Evolutionary conservation across 352 stramenopile species (phyloP).

Genomic region (Globisporangium viniferum): DNA sequence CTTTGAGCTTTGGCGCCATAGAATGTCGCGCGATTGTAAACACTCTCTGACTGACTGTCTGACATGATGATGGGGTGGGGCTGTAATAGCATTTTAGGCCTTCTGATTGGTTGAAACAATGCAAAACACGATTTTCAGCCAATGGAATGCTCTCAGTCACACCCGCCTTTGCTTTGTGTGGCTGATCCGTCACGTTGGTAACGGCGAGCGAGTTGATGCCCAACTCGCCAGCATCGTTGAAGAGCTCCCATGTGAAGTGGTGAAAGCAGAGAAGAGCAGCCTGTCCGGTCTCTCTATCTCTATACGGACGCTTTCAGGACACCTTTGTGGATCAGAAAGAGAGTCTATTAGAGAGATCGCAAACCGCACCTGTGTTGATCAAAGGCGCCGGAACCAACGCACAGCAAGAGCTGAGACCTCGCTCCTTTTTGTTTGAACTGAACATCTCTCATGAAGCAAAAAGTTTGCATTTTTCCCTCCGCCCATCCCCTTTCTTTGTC

Average conservation of each 20-base stretch:
- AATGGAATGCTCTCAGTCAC: neutral
- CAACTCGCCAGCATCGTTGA: neutral
- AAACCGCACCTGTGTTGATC: neutral
- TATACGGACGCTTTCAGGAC: neutral
- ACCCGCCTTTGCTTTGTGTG: neutral
- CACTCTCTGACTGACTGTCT: conserved; percentile 3
- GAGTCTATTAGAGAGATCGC: neutral
- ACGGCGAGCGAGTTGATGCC: neutral
- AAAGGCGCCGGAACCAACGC: neutral
- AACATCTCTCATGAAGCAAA: neutral
- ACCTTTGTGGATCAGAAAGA: neutral
- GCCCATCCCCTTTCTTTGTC: no score
- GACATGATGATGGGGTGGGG: neutral
- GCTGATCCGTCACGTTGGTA: neutral
- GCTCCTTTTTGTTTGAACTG: neutral
- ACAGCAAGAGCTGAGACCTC: neutral
- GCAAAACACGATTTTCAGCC: neutral
- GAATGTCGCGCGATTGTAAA: conserved; percentile 7
- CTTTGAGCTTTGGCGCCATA: neutral
- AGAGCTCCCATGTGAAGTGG: conserved; percentile 5
- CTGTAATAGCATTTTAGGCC: neutral
- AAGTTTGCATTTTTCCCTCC: no score
- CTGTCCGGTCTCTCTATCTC: neutral
- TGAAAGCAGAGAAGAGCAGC: neutral
- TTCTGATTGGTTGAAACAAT: neutral